These are phyloP conservation scores for Lentinula boryana DNA, from an alignment of 768 basidiomycete species.

Conservation along the genomic window DNA sequence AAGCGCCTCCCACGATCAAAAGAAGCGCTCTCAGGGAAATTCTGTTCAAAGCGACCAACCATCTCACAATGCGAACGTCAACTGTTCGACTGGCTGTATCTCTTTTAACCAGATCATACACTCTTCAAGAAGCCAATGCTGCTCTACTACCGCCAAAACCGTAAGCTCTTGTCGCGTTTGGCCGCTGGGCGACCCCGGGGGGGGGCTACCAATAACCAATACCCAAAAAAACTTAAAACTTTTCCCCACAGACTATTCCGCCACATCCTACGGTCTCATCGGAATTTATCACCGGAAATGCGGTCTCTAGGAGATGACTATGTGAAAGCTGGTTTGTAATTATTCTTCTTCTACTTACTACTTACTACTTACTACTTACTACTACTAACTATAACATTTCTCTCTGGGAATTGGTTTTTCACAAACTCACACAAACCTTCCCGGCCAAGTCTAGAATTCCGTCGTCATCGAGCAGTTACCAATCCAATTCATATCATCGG, in stretches of 20 bases:
- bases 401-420: neutral
- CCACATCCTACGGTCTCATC: slow-evolving; percentile 74
- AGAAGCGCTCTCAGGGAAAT: too few species aligned
- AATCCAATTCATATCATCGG: slow-evolving; percentile 93
- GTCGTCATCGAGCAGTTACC: slow-evolving; percentile 67
- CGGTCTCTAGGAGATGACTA: slow-evolving; percentile 81
- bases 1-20: too few species aligned
- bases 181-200: too few species aligned
- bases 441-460: slow-evolving; percentile 87
- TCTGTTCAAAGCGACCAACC: too few species aligned
- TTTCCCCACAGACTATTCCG: slow-evolving; percentile 76
- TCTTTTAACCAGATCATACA: slow-evolving; percentile 49
- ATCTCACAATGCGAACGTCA: slow-evolving; percentile 31
- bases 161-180: slow-evolving; percentile 28
- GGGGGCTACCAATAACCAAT: slow-evolving; percentile 1
- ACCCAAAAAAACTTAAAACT: too few species aligned
- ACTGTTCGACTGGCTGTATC: slow-evolving; percentile 48
- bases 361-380: too few species aligned
- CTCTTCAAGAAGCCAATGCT: slow-evolving; percentile 55
- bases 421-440: too few species aligned
- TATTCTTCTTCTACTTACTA: too few species aligned
- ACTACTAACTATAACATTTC: neutral
- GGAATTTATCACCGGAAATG: slow-evolving; percentile 69
- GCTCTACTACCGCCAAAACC: slow-evolving; percentile 79
- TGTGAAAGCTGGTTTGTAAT: slow-evolving; percentile 71